Evolutionary conservation across 2,329 filamentous ascomycete genomes (phyloP).

Genomic region (Huntiella savannae): DNA sequence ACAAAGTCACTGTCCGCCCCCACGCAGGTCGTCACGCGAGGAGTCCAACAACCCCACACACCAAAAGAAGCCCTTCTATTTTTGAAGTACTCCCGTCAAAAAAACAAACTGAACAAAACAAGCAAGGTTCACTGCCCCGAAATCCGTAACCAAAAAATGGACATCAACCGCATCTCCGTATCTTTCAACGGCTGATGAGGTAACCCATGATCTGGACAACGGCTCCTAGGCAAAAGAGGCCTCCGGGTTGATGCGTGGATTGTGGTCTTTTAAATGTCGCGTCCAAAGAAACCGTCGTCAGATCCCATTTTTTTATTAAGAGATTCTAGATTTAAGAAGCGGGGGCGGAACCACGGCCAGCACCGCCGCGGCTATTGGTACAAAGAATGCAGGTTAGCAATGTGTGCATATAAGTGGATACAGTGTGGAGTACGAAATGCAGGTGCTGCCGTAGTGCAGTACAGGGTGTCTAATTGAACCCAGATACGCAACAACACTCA

Average conservation of each 20-base stretch:
- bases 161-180: too few relatives aligned
- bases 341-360: conserved; percentile 70
- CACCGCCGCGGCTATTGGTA: conserved; percentile 53
- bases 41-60: conserved; percentile 16
- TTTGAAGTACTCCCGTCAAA: too few relatives aligned
- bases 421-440: neutral
- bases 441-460: neutral
- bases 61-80: too few relatives aligned
- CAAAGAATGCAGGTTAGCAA: conserved; percentile 7
- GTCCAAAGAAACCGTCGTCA: conserved; percentile 23
- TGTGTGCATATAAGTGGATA: neutral
- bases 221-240: too few relatives aligned
- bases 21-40: conserved; percentile 23
- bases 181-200: too few relatives aligned
- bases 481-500: neutral
- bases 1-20: conserved; percentile 15
- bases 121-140: too few relatives aligned
- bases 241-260: too few relatives aligned
- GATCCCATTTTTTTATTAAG: conserved; percentile 18
- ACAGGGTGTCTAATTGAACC: neutral
- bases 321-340: conserved; percentile 35
- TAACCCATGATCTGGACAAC: too few relatives aligned
- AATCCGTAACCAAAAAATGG: too few relatives aligned
- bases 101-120: too few relatives aligned
- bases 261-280: conserved; percentile 17